phyloP scores from a whole-genome alignment of 2,329 filamentous ascomycete genomes.

The Hypoxylon sp. region DNA sequence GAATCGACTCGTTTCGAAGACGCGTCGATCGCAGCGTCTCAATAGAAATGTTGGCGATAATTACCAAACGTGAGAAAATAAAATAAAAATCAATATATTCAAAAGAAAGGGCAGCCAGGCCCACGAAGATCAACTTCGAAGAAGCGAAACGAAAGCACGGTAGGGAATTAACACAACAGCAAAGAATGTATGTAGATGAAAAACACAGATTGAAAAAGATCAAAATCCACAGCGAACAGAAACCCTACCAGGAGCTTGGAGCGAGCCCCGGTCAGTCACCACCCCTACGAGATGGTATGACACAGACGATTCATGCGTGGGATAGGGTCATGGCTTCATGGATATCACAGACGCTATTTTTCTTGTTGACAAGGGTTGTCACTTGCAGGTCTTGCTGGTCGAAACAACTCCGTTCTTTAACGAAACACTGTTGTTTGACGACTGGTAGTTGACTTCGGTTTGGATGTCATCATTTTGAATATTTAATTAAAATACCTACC shows the following conservation, averaged over 20 bases:
- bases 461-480: neutral
- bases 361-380: conserved; percentile 20
- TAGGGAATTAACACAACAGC: no score
- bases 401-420: no score
- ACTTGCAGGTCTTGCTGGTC: no score
- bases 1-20: neutral
- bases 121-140: conserved; percentile 46
- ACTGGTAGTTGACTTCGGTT: neutral
- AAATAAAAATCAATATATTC: conserved; percentile 5
- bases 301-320: conserved; percentile 26
- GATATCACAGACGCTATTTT: conserved; percentile 20
- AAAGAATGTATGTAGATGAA: conserved; percentile 5
- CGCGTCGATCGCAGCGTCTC: neutral
- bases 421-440: no score
- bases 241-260: neutral
- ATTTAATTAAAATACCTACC: no score
- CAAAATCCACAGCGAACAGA: conserved; percentile 10
- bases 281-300: conserved; percentile 8
- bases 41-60: neutral
- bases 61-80: conserved; percentile 14
- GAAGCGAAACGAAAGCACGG: conserved; percentile 36
- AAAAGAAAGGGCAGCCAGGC: conserved; percentile 40
- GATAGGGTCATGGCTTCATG: conserved; percentile 29
- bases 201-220: conserved; percentile 9
- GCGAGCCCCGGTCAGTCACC: neutral